Evolutionary conservation across 108 stramenopile species (phyloP), one percentile per base, ranked within the genome.

Genomic region (Nannochloropsis oceanica): DNA sequence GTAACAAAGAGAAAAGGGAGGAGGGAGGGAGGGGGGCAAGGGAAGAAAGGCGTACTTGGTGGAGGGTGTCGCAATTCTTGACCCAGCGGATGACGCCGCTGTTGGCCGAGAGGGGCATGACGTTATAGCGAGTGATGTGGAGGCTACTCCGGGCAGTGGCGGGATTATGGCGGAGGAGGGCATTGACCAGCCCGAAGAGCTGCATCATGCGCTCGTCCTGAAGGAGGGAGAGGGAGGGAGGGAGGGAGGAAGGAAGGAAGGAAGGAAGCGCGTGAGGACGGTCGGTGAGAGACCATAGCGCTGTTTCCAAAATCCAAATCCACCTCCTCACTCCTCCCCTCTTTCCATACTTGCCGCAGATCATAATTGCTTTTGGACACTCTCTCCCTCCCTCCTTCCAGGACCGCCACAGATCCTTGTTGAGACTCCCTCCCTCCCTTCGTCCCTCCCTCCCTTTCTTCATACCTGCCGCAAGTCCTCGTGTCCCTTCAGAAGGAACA

Each of bases 171-270:
- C 44, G 13, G 5, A 87, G 59, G 8, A 83, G 83, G 24, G 83
- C 84, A 26, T 87, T 87, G 79, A 87, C 42, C 84, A 87, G 42
- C 25, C 87, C 87, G 73, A 87, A 87, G 42, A 87, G 80, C 80
- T 87, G 87, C 87, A 87, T 84, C 10, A 87, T 84, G n/a, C 87
- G 44, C 42, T 87, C 87, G 84, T 87, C 87, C 46, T 50, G 46
- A 14, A 50, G 14, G 46, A 50, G 46, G 46, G 13, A 14, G 46
- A 12, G 46, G 46, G 14, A 50, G 46, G 46, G 46, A 50, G 46
- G 46, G 46, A 50, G 46, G 46, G 14, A 50, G 46, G 46, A 14
- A 50, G 46, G 46, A 14, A 50, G 46, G 46, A 14, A 50, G 46
- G 46, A 14, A 50, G 14, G 46, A 14, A 50, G 46, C 14, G 46